Conservation (phyloP, 768 basidiomycete species). For the Xerocomellus amylosporus region DNA sequence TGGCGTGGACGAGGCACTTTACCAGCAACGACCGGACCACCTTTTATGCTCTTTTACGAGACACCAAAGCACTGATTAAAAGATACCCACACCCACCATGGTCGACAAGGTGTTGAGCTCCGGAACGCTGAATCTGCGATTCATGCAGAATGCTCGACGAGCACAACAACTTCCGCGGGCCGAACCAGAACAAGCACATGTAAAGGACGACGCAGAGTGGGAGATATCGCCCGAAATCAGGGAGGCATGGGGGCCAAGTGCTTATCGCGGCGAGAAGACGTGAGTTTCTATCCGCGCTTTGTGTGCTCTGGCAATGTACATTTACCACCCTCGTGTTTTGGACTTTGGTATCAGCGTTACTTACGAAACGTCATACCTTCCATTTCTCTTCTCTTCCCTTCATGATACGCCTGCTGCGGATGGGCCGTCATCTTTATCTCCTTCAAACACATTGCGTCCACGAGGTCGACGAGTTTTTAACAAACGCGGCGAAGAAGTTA, state of each 20-base stretch:
- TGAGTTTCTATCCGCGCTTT: slow-evolving; percentile 15
- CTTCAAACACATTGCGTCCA: slow-evolving; percentile 25
- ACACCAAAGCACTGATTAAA: too few species aligned
- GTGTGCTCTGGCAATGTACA: slow-evolving; percentile 16
- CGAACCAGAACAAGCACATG: slow-evolving; percentile 49
- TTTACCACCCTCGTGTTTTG: slow-evolving; percentile 13
- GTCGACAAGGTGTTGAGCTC: slow-evolving; percentile 54
- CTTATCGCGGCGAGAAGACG: slow-evolving; percentile 29
- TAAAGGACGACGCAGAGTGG: slow-evolving; percentile 67
- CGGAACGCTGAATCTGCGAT: slow-evolving; percentile 61
- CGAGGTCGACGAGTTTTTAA: slow-evolving; percentile 54
- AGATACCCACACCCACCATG: slow-evolving; percentile 12
- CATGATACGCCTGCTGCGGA: slow-evolving; percentile 24
- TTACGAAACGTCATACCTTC: slow-evolving; percentile 63
- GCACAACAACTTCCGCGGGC: slow-evolving; percentile 50
- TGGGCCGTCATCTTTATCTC: slow-evolving; percentile 20
- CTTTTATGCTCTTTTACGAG: neutral
- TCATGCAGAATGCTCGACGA: slow-evolving; percentile 70
- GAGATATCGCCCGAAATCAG: slow-evolving; percentile 51
- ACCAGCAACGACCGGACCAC: neutral
- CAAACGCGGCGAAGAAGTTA: slow-evolving; percentile 48
- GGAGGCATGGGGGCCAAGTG: slow-evolving; percentile 47
- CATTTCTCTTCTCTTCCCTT: slow-evolving; percentile 54
- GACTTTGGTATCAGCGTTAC: slow-evolving; percentile 31
- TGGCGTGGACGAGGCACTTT: neutral